Percentiles rank a stretch among this genome's conserved stretches.
phyloP scores from a whole-genome alignment of 768 basidiomycete species.

The Mycena latifolia region DNA sequence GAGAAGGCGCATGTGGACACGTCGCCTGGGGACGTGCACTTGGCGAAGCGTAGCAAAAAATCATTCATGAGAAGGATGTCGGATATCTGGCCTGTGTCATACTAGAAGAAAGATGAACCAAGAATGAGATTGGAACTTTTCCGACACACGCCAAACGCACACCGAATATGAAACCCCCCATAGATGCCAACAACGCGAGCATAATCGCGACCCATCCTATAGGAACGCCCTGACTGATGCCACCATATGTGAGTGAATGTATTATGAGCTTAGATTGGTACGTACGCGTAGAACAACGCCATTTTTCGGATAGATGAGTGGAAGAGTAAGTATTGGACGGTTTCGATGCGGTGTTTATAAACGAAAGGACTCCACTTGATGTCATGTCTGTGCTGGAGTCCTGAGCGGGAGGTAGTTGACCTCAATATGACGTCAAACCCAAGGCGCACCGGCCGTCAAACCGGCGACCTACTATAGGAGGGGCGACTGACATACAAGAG shows the following conservation, averaged over 20 bases:
- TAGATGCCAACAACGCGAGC: slow-evolving; percentile 75
- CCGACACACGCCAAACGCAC: slow-evolving; percentile 41
- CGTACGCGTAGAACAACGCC: slow-evolving; percentile 27
- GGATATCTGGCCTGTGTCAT: slow-evolving; percentile 84
- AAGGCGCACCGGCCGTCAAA: slow-evolving; percentile 10
- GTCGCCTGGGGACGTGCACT: slow-evolving; percentile 56
- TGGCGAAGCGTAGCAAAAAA: slow-evolving; percentile 73
- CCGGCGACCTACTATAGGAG: slow-evolving; percentile 1
- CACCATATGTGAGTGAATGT: slow-evolving; percentile 16
- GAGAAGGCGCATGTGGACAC: slow-evolving; percentile 63
- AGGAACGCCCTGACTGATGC: slow-evolving; percentile 66
- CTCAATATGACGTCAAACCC: slow-evolving; percentile 16
- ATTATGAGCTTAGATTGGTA: slow-evolving; percentile 21
- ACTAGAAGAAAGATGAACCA: slow-evolving; percentile 46
- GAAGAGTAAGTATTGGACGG: slow-evolving; percentile 26
- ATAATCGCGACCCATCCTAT: slow-evolving; percentile 74
- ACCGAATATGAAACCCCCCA: slow-evolving; percentile 79
- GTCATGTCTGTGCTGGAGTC: slow-evolving; percentile 12
- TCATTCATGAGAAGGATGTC: slow-evolving; percentile 82
- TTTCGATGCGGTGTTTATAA: slow-evolving; percentile 27
- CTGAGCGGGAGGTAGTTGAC: too few species aligned
- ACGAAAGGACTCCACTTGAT: slow-evolving; percentile 29
- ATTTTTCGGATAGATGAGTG: slow-evolving; percentile 27
- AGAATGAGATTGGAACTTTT: slow-evolving; percentile 21
- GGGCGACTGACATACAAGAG: slow-evolving; percentile 1